Evolutionary conservation across 306 rosid species (phyloP), one percentile per base, ranked within the genome.

Genomic region (Prunus persica): DNA sequence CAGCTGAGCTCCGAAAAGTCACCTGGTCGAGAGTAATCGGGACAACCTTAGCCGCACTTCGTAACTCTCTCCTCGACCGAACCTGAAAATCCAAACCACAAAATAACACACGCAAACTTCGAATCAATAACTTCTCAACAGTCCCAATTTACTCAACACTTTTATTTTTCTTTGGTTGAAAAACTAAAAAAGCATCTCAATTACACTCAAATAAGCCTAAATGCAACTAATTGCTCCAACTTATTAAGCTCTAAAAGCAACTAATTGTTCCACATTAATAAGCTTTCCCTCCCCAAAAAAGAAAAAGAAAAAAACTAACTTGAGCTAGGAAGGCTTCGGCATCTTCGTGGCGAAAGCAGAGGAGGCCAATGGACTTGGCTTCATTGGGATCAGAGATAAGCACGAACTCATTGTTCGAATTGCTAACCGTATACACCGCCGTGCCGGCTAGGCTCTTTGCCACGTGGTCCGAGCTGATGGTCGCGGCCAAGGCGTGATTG

Each of bases 21-120:
- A 94, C 98, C 98, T 92, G 97, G 79, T 92, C 98, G 76, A 92
- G 98, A 41, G 91, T 90, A 38, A 95, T 74, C 7, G 93, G 98
- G 2, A 90, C 97, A 76, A 95, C 95, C 88, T 87, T 92, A 65
- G 96, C 86, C n/a, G 81, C 78, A 72, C 86, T 83, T 71, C 87
- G 89, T 54, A 94, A 69, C 54, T 94, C 97, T 71, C 89, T 86
- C 80, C 96, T 78, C 24, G 82, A 79, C 55, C 91, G 91, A 86
- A 89, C 96, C 73, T 41, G 20, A 67, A 16, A 65, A 68, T 56
- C 30, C 43, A 43, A 34, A 43, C 72, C 3, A 25, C 43, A 67
- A 10, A 19, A 18, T 2, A 27, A 41, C 67, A 18, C 1, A 69
- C 13, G 8, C 22, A 51, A 24, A 32, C 12, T 54, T 38, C 13